Evolutionary conservation across 495 filamentous ascomycete species (phyloP).

Genomic region (Aspergillus asperescens): DNA sequence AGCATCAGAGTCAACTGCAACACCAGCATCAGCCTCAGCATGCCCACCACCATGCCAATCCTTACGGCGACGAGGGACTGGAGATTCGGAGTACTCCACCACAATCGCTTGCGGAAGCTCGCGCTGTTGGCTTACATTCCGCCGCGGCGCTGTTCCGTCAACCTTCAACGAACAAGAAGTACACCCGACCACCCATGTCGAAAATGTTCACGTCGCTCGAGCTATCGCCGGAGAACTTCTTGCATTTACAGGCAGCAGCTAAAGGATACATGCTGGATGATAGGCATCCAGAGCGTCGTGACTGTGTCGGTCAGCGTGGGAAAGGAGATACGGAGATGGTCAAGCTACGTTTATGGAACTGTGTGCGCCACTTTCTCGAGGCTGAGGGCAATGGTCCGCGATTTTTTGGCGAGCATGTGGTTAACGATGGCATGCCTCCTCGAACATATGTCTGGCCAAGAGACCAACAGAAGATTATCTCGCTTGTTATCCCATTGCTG

Average conservation of each 20-base stretch:
- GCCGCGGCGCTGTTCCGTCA: slow-evolving; percentile 54
- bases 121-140: slow-evolving; percentile 51
- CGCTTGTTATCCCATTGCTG: slow-evolving; percentile 53
- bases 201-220: slow-evolving; percentile 55
- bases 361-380: slow-evolving; percentile 54
- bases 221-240: slow-evolving; percentile 52
- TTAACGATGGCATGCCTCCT: slow-evolving; percentile 38
- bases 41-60: slow-evolving; percentile 21
- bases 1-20: slow-evolving; percentile 27
- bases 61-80: slow-evolving; percentile 32
- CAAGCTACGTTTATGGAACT: slow-evolving; percentile 55
- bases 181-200: slow-evolving; percentile 58
- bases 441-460: slow-evolving; percentile 53
- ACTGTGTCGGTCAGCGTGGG: slow-evolving; percentile 56
- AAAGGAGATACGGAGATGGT: slow-evolving; percentile 58
- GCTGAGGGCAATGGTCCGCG: slow-evolving; percentile 50
- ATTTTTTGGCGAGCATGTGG: slow-evolving; percentile 49
- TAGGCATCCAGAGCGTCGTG: slow-evolving; percentile 49
- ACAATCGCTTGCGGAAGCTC: slow-evolving; percentile 43
- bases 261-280: slow-evolving; percentile 59
- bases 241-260: slow-evolving; percentile 54
- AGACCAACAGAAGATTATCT: slow-evolving; percentile 51
- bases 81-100: slow-evolving; percentile 34
- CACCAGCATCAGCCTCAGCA: slow-evolving; percentile 28
- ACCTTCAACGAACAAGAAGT: slow-evolving; percentile 51